Percentiles rank a stretch among this genome's conserved stretches.
Conservation (phyloP, 228 moss, liverwort and hornwort genomes). For the Sphagnum magellanicum region DNA sequence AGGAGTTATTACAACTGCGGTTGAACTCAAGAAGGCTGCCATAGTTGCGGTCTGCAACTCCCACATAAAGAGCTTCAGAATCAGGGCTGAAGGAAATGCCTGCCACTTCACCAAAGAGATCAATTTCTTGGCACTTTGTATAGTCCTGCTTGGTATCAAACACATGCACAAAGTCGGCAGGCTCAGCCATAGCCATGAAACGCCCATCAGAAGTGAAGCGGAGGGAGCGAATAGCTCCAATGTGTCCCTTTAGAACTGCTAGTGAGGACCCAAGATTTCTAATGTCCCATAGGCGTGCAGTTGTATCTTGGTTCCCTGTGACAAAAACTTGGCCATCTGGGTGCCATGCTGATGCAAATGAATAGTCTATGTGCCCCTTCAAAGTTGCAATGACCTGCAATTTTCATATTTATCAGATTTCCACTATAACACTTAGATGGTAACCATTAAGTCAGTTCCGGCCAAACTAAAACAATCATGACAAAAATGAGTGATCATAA, state of each 20-base stretch:
- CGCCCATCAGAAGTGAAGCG: constrained; percentile 88
- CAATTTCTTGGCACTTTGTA: constrained; percentile 86
- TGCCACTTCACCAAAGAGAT: constrained; percentile 94
- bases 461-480: too few relatives aligned
- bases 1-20: constrained; percentile 54
- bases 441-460: too few relatives aligned
- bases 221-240: constrained; percentile 91
- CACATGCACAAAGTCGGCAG: constrained; percentile 97
- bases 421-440: too few relatives aligned
- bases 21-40: constrained; percentile 96
- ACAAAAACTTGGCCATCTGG: constrained; percentile 91
- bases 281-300: constrained; percentile 91
- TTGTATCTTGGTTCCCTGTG: constrained; percentile 96
- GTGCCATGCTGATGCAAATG: constrained; percentile 99
- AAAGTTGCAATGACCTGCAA: constrained; percentile 76
- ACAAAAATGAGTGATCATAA: too few relatives aligned
- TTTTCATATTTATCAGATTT: not conserved
- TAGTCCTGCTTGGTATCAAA: constrained; percentile 88
- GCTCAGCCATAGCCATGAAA: constrained; percentile 98
- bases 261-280: constrained; percentile 64
- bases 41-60: constrained; percentile 94
- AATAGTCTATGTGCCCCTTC: constrained; percentile 85
- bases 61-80: constrained; percentile 85
- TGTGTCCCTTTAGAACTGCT: constrained; percentile 89
- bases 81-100: constrained; percentile 97